Percentiles rank a stretch among this genome's conserved stretches.
phyloP scores from a whole-genome alignment of 129 eudicot genomes.

The Saposhnikovia divaricata region DNA sequence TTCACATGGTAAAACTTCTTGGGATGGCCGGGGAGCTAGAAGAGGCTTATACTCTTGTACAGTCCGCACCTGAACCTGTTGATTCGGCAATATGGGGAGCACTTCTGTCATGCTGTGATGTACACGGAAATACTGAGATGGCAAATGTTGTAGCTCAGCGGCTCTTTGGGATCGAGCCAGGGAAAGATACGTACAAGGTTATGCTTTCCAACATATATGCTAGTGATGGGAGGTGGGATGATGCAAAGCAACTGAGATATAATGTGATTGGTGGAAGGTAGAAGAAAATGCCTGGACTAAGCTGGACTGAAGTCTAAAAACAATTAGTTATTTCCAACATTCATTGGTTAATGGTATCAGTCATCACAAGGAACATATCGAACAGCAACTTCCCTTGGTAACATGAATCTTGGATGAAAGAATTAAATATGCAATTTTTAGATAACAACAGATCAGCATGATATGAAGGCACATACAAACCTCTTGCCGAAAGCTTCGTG shows the following conservation, averaged over 20 bases:
- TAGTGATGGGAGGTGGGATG: constrained; percentile 73
- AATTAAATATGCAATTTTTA: background rate
- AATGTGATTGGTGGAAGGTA: constrained; percentile 17
- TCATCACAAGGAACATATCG: background rate
- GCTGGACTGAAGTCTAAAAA: constrained; percentile 35
- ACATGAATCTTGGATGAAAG: background rate
- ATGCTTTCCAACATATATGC: constrained; percentile 63
- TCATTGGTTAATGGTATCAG: background rate
- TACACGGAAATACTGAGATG: constrained; percentile 38
- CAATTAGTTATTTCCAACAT: background rate
- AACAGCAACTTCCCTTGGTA: background rate
- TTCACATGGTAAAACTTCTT: constrained; percentile 67
- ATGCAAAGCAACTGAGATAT: constrained; percentile 51
- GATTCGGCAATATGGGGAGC: constrained; percentile 81
- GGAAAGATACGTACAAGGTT: constrained; percentile 30
- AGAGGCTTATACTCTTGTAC: constrained; percentile 59
- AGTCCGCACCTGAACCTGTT: constrained; percentile 37
- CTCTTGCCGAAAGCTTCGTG: background rate
- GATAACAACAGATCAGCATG: background rate
- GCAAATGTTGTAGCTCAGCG: constrained; percentile 39
- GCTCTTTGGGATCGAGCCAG: constrained; percentile 16
- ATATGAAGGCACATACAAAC: background rate
- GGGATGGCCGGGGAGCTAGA: constrained; percentile 70
- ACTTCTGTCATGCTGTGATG: constrained; percentile 68
- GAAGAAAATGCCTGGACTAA: constrained; percentile 51